Percentiles rank a stretch among this genome's conserved stretches.
Evolutionary conservation across 768 basidiomycete species (phyloP).

Genomic region (Russula dissimulans): DNA sequence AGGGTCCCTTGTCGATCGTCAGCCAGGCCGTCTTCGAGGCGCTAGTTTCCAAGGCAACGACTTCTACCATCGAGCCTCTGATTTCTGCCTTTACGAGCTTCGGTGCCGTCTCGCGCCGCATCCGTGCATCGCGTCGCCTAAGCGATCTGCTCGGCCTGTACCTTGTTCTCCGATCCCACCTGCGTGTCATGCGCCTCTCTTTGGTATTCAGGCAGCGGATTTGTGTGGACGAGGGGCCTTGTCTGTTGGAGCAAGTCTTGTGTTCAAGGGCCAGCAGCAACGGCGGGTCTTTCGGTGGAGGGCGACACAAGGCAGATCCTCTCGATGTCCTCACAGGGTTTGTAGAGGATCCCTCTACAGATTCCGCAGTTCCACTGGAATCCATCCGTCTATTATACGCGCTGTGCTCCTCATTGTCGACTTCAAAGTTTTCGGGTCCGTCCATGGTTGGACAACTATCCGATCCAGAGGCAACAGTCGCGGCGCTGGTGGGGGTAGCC

Average conservation of each 20-base stretch:
- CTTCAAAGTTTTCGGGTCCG: conserved; percentile 50
- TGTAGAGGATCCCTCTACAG: conserved; percentile 56
- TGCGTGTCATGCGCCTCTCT: conserved; percentile 51
- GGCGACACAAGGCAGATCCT: conserved; percentile 49
- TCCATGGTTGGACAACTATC: conserved; percentile 73
- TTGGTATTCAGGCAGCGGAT: conserved; percentile 53
- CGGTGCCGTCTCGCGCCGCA: conserved; percentile 44
- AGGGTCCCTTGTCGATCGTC: conserved; percentile 50
- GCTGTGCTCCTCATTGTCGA: conserved; percentile 56
- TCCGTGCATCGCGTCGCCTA: conserved; percentile 55
- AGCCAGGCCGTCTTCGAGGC: conserved; percentile 60
- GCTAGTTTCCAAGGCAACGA: conserved; percentile 65
- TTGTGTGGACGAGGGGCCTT: conserved; percentile 25
- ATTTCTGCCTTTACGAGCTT: conserved; percentile 61
- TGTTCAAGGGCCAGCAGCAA: conserved; percentile 52
- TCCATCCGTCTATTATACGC: conserved; percentile 60
- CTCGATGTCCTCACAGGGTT: conserved; percentile 67
- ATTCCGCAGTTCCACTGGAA: conserved; percentile 50
- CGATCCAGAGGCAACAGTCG: conserved; percentile 62
- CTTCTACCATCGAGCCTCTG: conserved; percentile 74
- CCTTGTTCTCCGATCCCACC: conserved; percentile 56
- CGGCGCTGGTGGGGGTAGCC: conserved; percentile 59
- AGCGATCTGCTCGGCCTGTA: conserved; percentile 63
- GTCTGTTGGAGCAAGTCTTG: conserved; percentile 67
- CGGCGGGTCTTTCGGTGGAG: conserved; percentile 35